Base-by-base conservation (phyloP, 345 rosid species). In the Brassica rapa region DNA sequence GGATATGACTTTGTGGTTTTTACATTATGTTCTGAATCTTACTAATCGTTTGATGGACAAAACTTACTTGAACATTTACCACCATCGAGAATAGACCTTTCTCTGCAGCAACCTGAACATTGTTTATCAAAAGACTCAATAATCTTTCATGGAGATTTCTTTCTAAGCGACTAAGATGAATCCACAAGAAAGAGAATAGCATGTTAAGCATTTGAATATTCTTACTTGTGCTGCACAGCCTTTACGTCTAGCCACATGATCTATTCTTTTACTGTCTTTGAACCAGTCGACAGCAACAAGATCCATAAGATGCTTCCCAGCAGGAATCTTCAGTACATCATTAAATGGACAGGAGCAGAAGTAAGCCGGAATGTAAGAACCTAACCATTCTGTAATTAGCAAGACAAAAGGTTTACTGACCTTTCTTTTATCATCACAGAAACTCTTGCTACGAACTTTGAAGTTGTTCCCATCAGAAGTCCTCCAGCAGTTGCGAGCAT, bases 231-330 rank as follows among this genome's bases (percentile, higher is more conserved):
- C 93, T 4, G 98, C 97, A 69, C 99, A 96, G 81, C 97, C 99
- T 75, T 86, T 91, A 74, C 92, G 96, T 84, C 92, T 86, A 66
- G 89, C 92, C 49, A 93, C 98, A 84, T 96, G 97, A 81, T 96
- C 99, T 90, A 96, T 90, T 84, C 97, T 88, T 87, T 91, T 96
- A 57, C 86, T 85, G 77, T 93, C 98, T 86, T 96, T 96, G 85
- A 96, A 96, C 99, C 99, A 96, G 83, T 96, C 99, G 60, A 96
- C 98, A 81, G 99, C 98, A 81, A 96, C 97, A 7, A 96, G 99
- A 85, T 93, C 96, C 99, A 93, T 90, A 71, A 88, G 86, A 83
- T 87, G 98, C 80, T 93, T 96, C 79, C 98, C 98, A 1, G 96
- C 98, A 78, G 96, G 92, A 80, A 87, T 85, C 99, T 96, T 84